These are phyloP conservation scores for Lachancea kluyveri DNA, from an alignment of 805 yeast species.

Conservation along the genomic window DNA sequence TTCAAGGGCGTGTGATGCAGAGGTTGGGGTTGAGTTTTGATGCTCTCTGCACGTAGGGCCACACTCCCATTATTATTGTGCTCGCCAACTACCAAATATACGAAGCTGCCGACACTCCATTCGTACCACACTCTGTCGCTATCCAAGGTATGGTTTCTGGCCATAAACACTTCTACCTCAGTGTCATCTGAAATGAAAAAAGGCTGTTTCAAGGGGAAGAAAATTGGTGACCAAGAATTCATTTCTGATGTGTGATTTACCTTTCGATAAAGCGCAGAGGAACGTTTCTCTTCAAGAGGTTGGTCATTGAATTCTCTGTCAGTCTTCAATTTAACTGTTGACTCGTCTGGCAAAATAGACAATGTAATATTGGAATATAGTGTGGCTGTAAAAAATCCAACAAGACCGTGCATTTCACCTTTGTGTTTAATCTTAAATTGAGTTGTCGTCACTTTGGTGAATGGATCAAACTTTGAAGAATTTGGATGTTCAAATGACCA, in stretches of 20 bases:
- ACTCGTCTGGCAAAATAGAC: constrained; percentile 26
- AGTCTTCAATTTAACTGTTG: constrained; percentile 14
- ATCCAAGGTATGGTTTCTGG: constrained; percentile 37
- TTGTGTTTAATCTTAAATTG: constrained; percentile 41
- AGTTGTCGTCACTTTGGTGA: constrained; percentile 24
- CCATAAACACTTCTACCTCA: constrained; percentile 46
- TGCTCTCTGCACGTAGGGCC: too few species aligned
- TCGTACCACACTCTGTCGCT: constrained; percentile 54
- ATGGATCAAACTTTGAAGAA: constrained; percentile 6
- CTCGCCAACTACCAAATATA: constrained; percentile 35
- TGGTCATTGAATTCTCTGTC: constrained; percentile 9
- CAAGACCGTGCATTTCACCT: constrained; percentile 62
- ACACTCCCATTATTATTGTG: too few species aligned
- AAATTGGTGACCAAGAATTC: constrained; percentile 64
- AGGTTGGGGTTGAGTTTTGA: too few species aligned
- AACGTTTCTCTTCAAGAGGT: neutral
- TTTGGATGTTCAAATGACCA: constrained; percentile 62
- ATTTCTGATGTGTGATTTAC: constrained; percentile 36
- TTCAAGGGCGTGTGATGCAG: neutral
- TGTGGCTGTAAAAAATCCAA: constrained; percentile 68
- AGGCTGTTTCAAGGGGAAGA: constrained; percentile 55
- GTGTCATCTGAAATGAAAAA: constrained; percentile 46
- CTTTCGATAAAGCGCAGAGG: constrained; percentile 3
- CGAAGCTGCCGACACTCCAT: constrained; percentile 53
- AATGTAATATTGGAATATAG: constrained; percentile 51